These are phyloP conservation scores for Senecio squalidus DNA, from an alignment of 140 eudicot species.

Conservation along the genomic window DNA sequence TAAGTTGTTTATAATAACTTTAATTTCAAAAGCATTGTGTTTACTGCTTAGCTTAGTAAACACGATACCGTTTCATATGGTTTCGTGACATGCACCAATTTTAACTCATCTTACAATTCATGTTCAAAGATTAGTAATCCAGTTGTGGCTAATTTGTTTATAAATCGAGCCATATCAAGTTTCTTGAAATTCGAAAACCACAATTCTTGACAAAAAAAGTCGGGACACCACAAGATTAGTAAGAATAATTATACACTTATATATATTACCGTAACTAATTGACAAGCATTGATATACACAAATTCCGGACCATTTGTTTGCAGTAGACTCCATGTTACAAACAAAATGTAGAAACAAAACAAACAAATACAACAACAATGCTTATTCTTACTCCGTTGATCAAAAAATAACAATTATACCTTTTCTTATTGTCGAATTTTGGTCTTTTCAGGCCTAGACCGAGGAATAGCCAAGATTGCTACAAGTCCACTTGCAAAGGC, in stretches of 20 bases:
- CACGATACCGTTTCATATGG: no score
- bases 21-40: no score
- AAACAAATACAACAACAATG: constrained; percentile 30
- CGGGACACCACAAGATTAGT: neutral
- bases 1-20: no score
- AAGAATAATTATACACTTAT: neutral
- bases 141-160: no score
- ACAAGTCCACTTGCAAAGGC: constrained; percentile 81
- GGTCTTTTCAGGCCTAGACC: constrained; percentile 72
- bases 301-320: constrained; percentile 28
- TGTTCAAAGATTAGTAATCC: no score
- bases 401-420: constrained; percentile 24
- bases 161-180: no score
- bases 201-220: no score
- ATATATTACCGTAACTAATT: constrained; percentile 12
- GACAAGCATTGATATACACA: constrained; percentile 33
- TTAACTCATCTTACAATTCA: no score
- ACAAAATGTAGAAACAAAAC: constrained; percentile 10
- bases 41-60: no score
- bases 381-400: constrained; percentile 10
- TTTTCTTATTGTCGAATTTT: constrained; percentile 44
- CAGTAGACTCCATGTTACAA: constrained; percentile 23
- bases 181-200: no score
- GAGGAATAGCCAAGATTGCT: constrained; percentile 89
- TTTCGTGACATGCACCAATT: no score